Percentiles rank a stretch among this genome's conserved stretches.
These are phyloP conservation scores for Wickerhamiella kurtzmanii DNA, from an alignment of 805 yeast species.

Conservation along the genomic window DNA sequence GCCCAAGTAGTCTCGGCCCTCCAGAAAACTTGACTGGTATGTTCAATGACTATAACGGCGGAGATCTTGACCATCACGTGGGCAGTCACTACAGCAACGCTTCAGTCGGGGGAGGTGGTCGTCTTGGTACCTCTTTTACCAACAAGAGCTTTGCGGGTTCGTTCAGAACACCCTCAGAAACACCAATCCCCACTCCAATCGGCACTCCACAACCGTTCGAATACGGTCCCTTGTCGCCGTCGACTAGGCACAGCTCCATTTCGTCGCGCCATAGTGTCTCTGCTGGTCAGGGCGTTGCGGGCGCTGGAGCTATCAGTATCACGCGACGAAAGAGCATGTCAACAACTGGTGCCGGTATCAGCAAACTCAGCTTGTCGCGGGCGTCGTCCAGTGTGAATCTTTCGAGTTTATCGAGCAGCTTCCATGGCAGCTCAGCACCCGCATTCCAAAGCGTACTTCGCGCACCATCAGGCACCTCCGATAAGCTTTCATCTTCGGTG, in stretches of 20 bases:
- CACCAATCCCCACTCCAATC: not conserved
- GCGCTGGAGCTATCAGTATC: not conserved
- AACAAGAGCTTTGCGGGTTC: not conserved
- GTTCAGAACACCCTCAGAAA: not conserved
- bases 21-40: too few relatives aligned
- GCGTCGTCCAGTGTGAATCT: constrained; percentile 1
- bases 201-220: constrained; percentile 2
- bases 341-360: not conserved
- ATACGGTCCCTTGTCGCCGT: constrained; percentile 1
- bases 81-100: not conserved
- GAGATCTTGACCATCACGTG: not conserved
- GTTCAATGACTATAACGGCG: too few relatives aligned
- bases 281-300: not conserved
- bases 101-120: too few relatives aligned
- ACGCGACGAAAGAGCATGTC: not conserved
- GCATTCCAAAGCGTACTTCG: not conserved
- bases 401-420: not conserved
- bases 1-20: not conserved
- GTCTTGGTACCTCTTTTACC: not conserved
- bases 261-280: not conserved
- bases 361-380: not conserved
- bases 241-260: not conserved
- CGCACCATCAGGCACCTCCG: too few relatives aligned
- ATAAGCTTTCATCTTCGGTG: too few relatives aligned
- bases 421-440: not conserved